These are phyloP conservation scores for Monosporascus sp. DNA, from an alignment of 2,329 filamentous ascomycete species.

Conservation along the genomic window DNA sequence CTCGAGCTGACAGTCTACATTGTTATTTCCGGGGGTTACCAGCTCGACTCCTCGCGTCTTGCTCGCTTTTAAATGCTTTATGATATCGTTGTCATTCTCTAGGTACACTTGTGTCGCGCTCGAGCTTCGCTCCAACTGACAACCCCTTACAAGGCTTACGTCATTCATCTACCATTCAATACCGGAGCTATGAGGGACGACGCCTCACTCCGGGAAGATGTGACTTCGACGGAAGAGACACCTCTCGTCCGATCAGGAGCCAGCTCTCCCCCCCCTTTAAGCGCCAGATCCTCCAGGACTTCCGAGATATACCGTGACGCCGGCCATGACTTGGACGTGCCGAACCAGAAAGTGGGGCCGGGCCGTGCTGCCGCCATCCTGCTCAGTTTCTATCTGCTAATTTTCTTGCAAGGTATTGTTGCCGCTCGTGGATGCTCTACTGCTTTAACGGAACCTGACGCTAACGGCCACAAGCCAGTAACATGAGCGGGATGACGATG, in stretches of 20 bases:
- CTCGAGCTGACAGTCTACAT: background rate
- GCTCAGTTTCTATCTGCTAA: conserved; percentile 48
- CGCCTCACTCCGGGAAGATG: conserved; percentile 8
- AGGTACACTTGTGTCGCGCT: background rate
- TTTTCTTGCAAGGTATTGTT: conserved; percentile 52
- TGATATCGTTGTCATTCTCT: background rate
- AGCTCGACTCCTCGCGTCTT: background rate
- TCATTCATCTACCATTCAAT: background rate
- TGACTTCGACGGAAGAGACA: conserved; percentile 19
- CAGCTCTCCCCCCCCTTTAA: conserved; percentile 3
- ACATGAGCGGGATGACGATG: conserved; percentile 77
- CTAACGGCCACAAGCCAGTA: conserved; percentile 41
- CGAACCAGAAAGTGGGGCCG: conserved; percentile 25
- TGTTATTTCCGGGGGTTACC: background rate
- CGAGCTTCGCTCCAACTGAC: too few relatives aligned
- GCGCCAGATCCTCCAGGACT: conserved; percentile 5
- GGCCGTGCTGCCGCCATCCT: conserved; percentile 41
- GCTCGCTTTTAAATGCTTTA: background rate
- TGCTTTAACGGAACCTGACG: conserved; percentile 1
- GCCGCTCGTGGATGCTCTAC: background rate
- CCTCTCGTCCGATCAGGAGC: conserved; percentile 20
- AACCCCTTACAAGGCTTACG: background rate
- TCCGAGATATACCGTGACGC: conserved; percentile 12
- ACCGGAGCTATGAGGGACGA: conserved; percentile 2
- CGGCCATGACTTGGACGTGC: conserved; percentile 18